Evolutionary conservation across 2,329 filamentous ascomycete species (phyloP).

Genomic region (Teratosphaeria nubilosa): DNA sequence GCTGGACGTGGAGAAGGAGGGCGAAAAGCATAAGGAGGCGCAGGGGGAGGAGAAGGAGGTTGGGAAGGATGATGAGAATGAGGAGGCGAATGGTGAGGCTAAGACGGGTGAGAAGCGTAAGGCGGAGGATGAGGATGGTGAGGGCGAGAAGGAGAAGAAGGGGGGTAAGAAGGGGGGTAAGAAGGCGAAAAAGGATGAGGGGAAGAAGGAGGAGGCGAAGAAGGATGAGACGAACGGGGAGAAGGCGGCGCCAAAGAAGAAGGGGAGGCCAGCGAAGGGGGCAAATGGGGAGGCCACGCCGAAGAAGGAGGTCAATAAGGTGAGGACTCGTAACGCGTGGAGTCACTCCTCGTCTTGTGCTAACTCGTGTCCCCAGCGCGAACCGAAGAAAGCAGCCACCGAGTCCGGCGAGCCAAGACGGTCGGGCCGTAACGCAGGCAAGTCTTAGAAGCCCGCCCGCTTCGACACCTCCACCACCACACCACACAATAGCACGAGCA

Average conservation of each 20-base stretch:
- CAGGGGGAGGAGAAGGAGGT: slow-evolving; percentile 16
- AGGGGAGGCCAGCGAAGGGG: slow-evolving; percentile 33
- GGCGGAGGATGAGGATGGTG: slow-evolving; percentile 19
- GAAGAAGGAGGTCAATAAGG: slow-evolving; percentile 32
- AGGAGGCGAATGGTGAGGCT: slow-evolving; percentile 16
- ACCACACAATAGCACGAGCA: neutral
- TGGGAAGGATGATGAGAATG: slow-evolving; percentile 11
- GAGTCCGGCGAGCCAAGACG: slow-evolving; percentile 39
- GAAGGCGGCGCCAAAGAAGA: slow-evolving; percentile 30
- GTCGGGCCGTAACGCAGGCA: slow-evolving; percentile 30
- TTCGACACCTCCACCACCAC: neutral
- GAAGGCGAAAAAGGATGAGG: slow-evolving; percentile 19
- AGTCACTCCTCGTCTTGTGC: neutral
- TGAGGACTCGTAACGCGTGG: neutral
- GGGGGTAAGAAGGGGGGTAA: slow-evolving; percentile 16
- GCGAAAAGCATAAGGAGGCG: slow-evolving; percentile 30
- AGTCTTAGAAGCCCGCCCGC: slow-evolving; percentile 7
- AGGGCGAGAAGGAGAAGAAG: slow-evolving; percentile 14
- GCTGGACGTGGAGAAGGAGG: slow-evolving; percentile 45
- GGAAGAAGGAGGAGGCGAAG: slow-evolving; percentile 19
- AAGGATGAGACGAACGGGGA: slow-evolving; percentile 14
- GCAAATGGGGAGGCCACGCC: slow-evolving; percentile 19
- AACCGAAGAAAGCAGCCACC: slow-evolving; percentile 41
- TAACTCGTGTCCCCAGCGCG: slow-evolving; percentile 17
- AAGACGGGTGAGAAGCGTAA: slow-evolving; percentile 22